phyloP scores from a whole-genome alignment of 1,139 yeast genomes.

The Geotrichum aggregatum region DNA sequence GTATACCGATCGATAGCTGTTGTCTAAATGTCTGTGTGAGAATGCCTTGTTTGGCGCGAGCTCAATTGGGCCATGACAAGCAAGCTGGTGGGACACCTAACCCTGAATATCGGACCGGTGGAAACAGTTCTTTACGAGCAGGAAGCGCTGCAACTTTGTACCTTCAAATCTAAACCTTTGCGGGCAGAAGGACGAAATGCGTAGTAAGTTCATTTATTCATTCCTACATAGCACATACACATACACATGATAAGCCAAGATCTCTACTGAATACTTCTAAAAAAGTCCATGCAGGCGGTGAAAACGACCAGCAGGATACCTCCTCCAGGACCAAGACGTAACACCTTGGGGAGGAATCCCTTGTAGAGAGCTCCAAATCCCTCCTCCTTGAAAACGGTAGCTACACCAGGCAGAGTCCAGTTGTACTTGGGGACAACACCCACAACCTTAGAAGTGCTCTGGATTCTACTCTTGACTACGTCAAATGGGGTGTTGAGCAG shows the following conservation, averaged over 20 bases:
- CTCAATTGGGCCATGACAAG: no score
- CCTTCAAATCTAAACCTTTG: no score
- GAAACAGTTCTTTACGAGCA: no score
- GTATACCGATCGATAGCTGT: no score
- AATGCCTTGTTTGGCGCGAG: no score
- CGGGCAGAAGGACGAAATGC: no score
- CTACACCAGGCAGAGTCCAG: slow-evolving; percentile 85
- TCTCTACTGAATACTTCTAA: slow-evolving; percentile 57
- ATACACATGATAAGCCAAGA: no score
- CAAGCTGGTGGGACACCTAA: no score
- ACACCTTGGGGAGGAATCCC: slow-evolving; percentile 94
- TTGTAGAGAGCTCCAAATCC: slow-evolving; percentile 84
- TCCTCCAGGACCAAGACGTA: slow-evolving; percentile 98
- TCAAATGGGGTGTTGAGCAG: slow-evolving; percentile 93
- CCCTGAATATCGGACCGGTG: no score
- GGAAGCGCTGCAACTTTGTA: no score
- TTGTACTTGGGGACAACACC: slow-evolving; percentile 71
- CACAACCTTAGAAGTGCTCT: slow-evolving; percentile 68
- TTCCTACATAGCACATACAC: not conserved
- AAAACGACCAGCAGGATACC: slow-evolving; percentile 95
- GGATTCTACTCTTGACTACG: slow-evolving; percentile 95
- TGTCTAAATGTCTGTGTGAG: no score
- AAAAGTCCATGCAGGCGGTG: slow-evolving; percentile 91
- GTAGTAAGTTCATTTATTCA: not conserved
- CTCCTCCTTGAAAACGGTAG: slow-evolving; percentile 79